phyloP scores from a whole-genome alignment of 1,139 yeast genomes.

The Barnettozyma hawaiiensis region DNA sequence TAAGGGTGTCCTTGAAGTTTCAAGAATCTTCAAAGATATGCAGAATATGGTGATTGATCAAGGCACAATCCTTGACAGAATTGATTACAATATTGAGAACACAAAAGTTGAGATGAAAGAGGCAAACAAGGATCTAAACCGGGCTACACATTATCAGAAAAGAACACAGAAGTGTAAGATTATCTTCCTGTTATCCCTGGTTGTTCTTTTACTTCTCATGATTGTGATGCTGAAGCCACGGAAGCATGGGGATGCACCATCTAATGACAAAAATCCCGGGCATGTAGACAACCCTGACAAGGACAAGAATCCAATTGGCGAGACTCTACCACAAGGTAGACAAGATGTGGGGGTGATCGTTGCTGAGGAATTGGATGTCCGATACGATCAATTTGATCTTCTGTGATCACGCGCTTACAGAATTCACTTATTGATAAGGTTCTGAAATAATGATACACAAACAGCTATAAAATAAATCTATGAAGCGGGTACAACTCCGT shows the following conservation, averaged over 20 bases:
- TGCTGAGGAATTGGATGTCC: not conserved
- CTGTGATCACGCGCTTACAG: not conserved
- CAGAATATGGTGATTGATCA: constrained; percentile 91
- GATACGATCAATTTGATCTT: not conserved
- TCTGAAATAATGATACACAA: not conserved
- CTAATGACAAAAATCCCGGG: not conserved
- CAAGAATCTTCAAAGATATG: constrained; percentile 89
- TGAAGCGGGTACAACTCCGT: not conserved
- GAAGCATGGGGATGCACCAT: constrained; percentile 12
- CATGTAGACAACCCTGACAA: not conserved
- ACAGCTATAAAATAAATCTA: not conserved
- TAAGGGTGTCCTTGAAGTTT: constrained; percentile 87
- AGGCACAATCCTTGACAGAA: constrained; percentile 87
- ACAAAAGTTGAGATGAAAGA: constrained; percentile 69
- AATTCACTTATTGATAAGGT: not conserved
- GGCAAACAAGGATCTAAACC: constrained; percentile 71
- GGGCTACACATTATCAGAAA: constrained; percentile 78
- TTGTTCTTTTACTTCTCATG: constrained; percentile 69
- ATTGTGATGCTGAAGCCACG: constrained; percentile 68
- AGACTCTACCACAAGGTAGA: not conserved
- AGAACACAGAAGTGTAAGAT: constrained; percentile 88
- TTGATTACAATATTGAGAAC: constrained; percentile 82
- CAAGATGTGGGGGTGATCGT: not conserved
- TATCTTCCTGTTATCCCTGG: constrained; percentile 62
- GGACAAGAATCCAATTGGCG: constrained; percentile 4